Evolutionary conservation across 495 filamentous ascomycete species (phyloP), one percentile per base, ranked within the genome.

Genomic region (Rhypophila decipiens): DNA sequence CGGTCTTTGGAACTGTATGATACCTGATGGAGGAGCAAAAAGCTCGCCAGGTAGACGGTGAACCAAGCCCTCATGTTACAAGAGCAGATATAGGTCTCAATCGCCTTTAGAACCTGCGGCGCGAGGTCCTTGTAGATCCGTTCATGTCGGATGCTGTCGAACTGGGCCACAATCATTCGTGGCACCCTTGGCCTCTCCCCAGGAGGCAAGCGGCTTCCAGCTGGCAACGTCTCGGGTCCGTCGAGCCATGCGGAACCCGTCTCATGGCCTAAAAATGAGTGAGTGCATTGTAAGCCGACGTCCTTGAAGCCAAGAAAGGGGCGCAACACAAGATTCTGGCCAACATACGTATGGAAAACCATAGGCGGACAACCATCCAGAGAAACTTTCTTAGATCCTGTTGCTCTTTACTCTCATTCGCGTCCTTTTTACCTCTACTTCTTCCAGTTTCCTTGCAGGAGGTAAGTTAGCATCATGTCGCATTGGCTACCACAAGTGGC

Each of bases 161-260:
- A 71, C 47, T 75, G 72, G 2, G 69, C 72, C 23, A 71, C 60
- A 13, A 75, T 61, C 70, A 74, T 73, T 13, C 70, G 64, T 9
- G 72, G 69, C 13, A 70, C 46, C 1, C 49, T 58, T 5, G 62
- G 48, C 27, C 44, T 59, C 2, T 59, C 63, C 10, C 21, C 5
- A 23, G 60, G 55, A 0, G 61, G 11, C 37, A n/a, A 7, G 49
- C 47, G 0, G 58, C 56, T 3, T 50, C 18, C 59, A 69, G n/a
- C 61, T 5, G 57, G 68, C 21, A 72, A 47, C 2, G 22, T 46
- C 10, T 73, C 65, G 3, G 56, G 13, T 19, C 63, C 66, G 7
- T 42, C 50, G 23, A 74, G 49, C 42, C 55, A 66, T 3, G 70
- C 59, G 1, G 68, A 67, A 10, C 69, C 69, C 12, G 60, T 56